Base-by-base conservation (phyloP, 352 stramenopile genomes). In the Globisporangium nodosum region DNA sequence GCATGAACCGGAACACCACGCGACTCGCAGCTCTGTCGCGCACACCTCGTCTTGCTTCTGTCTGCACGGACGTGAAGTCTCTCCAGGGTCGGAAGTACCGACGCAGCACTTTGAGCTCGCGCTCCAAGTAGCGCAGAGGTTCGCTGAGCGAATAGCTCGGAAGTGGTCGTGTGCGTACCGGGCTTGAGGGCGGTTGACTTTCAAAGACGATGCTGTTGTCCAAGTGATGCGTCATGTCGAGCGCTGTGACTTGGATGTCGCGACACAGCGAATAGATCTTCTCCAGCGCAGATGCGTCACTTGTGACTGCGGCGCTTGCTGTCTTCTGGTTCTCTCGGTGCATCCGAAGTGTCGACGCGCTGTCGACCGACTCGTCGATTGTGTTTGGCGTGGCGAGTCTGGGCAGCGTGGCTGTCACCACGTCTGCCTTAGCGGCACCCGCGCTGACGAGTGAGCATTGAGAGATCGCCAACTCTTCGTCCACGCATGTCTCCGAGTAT, bases 41-140 rank as follows among this genome's bases (percentile, higher is more conserved):
- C 43, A 85, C 51, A 4, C 61, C n/a, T n/a, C 46, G 13, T 31
- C 69, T 74, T 5, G 65, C 60, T 51, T 50, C 40, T 45, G 54
- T 63, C 37, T 68, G 68, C 11, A 69, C 30, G 5, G 49, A 12
- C 21, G 67, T 56, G 16, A 62, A 66, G 3, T 58, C 46, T 16
- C 60, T 69, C 81, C 81, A 90, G 3, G 51, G 59, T 1, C 59
- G 54, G 16, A 88, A 76, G 49, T 73, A 85, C 6, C 81, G 76
- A 13, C 78, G 76, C 31, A 90, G 60, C 61, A 82, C 76, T 56
- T 90, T 90, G 48, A 90, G 60, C 43, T 90, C 81, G 9, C 74
- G 64, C 54, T 90, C 74, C 48, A 88, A 49, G 52, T 74, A 90
- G 27, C 66, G 63, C 1, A 68, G 67, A 1, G 51, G 33, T 20